Conservation (phyloP, 2,329 filamentous ascomycete genomes). For the Pseudogymnoascus sp. region DNA sequence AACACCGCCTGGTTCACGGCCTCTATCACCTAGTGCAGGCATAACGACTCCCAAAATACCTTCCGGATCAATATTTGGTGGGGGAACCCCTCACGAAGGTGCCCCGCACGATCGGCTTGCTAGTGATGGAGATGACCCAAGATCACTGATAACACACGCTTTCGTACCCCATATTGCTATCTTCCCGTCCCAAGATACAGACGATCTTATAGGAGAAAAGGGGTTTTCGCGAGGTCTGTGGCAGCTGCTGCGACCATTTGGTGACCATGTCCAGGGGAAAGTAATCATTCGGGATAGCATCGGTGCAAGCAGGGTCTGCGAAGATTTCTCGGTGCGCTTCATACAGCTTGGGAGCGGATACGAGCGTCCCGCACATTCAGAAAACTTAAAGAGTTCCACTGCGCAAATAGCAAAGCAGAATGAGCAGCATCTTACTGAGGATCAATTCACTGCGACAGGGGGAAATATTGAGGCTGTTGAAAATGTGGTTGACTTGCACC, state of each 20-base stretch:
- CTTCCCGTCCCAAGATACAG: constrained; percentile 78
- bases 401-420: not conserved
- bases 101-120: constrained; percentile 17
- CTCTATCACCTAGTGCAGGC: constrained; percentile 58
- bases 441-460: constrained; percentile 24
- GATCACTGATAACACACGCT: constrained; percentile 67
- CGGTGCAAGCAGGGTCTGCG: constrained; percentile 73
- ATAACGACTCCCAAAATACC: constrained; percentile 50
- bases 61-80: constrained; percentile 52
- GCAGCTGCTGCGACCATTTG: constrained; percentile 83
- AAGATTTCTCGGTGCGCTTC: constrained; percentile 88
- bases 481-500: constrained; percentile 69
- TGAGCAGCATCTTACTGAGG: constrained; percentile 14
- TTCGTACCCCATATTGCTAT: constrained; percentile 88
- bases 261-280: constrained; percentile 79
- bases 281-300: constrained; percentile 86
- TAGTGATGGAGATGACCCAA: constrained; percentile 37
- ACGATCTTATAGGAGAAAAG: constrained; percentile 72
- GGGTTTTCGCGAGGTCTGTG: constrained; percentile 77
- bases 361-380: constrained; percentile 35
- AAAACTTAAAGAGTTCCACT: not conserved
- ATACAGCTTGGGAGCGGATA: constrained; percentile 58
- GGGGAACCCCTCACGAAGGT: constrained; percentile 27
- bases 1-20: constrained; percentile 60
- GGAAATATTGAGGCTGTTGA: constrained; percentile 65